A percentile compares a stretch with the other conserved stretches of the same genome.
Evolutionary conservation across 768 basidiomycete genomes (phyloP).

Genomic region (Daedaleopsis nitida): DNA sequence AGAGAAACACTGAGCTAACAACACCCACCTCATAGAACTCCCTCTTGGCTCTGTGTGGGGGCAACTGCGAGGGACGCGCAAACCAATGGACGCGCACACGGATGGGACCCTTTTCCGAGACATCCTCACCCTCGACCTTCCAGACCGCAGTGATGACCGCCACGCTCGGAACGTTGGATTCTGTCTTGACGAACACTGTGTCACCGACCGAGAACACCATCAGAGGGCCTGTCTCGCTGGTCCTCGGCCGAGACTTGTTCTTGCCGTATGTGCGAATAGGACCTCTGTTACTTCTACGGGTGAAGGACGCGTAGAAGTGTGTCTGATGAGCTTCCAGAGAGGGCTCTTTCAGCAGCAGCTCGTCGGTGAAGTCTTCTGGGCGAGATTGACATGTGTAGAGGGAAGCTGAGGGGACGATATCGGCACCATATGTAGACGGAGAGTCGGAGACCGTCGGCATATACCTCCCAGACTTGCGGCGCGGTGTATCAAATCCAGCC

Average conservation of each 20-base stretch:
- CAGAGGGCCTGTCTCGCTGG: neutral
- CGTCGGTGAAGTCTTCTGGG: conserved; percentile 11
- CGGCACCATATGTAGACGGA: conserved; percentile 12
- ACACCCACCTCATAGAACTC: conserved; percentile 58
- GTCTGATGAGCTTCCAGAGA: neutral
- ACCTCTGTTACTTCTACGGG: neutral
- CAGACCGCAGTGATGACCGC: conserved; percentile 74
- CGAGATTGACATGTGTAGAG: conserved; percentile 15
- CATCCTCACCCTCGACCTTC: conserved; percentile 45
- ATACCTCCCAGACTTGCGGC: conserved; percentile 19
- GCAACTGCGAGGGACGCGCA: conserved; percentile 62
- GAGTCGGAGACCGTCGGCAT: conserved; percentile 19
- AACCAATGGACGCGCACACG: conserved; percentile 77
- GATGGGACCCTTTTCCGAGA: conserved; percentile 41
- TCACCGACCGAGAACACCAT: conserved; percentile 57
- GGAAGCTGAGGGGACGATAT: conserved; percentile 22
- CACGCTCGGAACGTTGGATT: conserved; percentile 52
- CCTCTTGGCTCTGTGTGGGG: conserved; percentile 58
- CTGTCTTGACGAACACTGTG: conserved; percentile 59
- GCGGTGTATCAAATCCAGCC: neutral
- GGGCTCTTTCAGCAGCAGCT: neutral
- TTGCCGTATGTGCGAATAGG: neutral
- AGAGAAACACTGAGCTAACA: neutral
- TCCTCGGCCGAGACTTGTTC: neutral
- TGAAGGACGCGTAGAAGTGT: conserved; percentile 1